Conservation (phyloP, 306 rosid species). For the Glycine latifolia region DNA sequence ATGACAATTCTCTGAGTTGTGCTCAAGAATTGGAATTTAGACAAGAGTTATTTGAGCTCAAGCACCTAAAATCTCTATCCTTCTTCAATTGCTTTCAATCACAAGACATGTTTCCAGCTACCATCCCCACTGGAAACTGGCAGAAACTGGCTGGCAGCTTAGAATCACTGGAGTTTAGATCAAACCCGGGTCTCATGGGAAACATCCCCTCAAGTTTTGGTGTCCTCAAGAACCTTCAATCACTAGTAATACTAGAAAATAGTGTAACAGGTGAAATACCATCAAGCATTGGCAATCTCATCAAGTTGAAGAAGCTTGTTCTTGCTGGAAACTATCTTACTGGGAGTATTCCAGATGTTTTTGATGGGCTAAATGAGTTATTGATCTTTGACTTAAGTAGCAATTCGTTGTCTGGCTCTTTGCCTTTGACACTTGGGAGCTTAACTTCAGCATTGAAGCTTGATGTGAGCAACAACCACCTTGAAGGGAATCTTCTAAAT, state of each 20-base stretch:
- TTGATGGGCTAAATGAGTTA: slow-evolving; percentile 60
- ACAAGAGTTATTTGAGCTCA: slow-evolving; percentile 65
- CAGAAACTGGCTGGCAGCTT: slow-evolving; percentile 66
- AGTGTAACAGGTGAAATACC: slow-evolving; percentile 75
- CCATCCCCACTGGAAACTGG: slow-evolving; percentile 72
- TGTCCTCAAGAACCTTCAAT: slow-evolving; percentile 72
- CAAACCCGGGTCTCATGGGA: slow-evolving; percentile 73
- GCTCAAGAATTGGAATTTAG: slow-evolving; percentile 60
- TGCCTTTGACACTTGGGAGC: slow-evolving; percentile 67
- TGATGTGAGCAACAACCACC: slow-evolving; percentile 72
- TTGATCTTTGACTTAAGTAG: slow-evolving; percentile 80
- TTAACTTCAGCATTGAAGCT: slow-evolving; percentile 76
- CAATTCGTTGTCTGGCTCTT: slow-evolving; percentile 72
- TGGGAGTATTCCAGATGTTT: slow-evolving; percentile 64
- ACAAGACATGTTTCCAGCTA: slow-evolving; percentile 48
- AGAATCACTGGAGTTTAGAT: slow-evolving; percentile 81
- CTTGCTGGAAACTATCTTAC: slow-evolving; percentile 64
- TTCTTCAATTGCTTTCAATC: slow-evolving; percentile 82
- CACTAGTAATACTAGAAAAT: slow-evolving; percentile 71
- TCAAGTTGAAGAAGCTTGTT: slow-evolving; percentile 69
- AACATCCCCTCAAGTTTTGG: slow-evolving; percentile 65
- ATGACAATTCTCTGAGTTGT: slow-evolving; percentile 84
- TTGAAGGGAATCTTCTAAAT: slow-evolving; percentile 62
- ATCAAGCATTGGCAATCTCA: slow-evolving; percentile 60
- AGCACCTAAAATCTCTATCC: slow-evolving; percentile 70